Base-by-base conservation (phyloP, 1,284 basidiomycete species). In the Cutaneotrichosporon sp. region DNA sequence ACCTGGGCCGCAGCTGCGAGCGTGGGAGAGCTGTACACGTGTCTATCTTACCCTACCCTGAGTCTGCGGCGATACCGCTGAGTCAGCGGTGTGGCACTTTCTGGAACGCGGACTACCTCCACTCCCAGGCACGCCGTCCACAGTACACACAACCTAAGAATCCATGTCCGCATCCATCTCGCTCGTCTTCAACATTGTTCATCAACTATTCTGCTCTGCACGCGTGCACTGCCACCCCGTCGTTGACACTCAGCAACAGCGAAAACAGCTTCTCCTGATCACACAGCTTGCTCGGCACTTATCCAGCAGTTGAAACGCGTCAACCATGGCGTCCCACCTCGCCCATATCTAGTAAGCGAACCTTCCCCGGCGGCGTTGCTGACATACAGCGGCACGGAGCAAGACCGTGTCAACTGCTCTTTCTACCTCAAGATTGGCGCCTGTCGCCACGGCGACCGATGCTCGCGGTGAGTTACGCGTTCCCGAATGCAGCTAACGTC, bases 391-490 rank as follows among this genome's bases (percentile, higher is more conserved):
- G 74, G 74, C 39, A 76, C 74, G 4, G 74, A 76, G 55, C 74
- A 76, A 54, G 74, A 76, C 54, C 65, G 74, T 40, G 73, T 76
- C 43, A 76, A 76, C 60, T 76, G 74, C 62, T 75, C 74, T 3
- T 76, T 76, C 66, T 76, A 76, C 67, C 68, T 75, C 54, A 76
- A 76, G 65, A 75, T 74, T 47, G 73, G 72, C 34, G 73, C 75
- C 14, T 74, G 72, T 52, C 52, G 73, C 59, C 73, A 76, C 59
- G 75, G 74, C 22, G 72, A 75, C 50, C 62, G 74, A 49, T 73
- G 74, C 58, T 76, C 74, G 13, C 62, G 68, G 67, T 69, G 42
- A 61, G 68, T n/a, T 62, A 20, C 17, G 9, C n/a, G 14, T 12
- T 15, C 15, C 10, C 3, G 4, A 18, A 8, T 17, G 23, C 9